Conservation (phyloP, 441 rosid species). For the Macaranga tanarius region DNA sequence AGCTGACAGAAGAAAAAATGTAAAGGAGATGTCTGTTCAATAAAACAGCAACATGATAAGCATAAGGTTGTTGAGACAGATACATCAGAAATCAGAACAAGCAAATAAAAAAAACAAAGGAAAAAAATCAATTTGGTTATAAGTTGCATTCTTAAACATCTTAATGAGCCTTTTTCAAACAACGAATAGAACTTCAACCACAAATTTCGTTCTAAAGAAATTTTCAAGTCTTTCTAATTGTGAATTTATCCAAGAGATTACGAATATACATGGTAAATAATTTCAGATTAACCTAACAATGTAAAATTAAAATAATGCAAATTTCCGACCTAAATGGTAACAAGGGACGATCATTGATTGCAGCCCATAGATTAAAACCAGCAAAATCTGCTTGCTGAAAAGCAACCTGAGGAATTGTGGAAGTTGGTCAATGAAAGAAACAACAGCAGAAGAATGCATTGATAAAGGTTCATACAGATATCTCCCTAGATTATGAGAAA, state of each 20-base stretch:
- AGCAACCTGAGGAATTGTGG: conserved; percentile 63
- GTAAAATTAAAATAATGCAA: neutral
- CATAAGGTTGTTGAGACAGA: neutral
- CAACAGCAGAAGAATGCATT: neutral
- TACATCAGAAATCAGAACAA: neutral
- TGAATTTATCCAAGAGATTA: neutral
- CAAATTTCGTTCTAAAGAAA: neutral
- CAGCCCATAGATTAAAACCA: conserved; percentile 98
- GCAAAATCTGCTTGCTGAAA: conserved; percentile 96
- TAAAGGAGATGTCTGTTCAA: neutral
- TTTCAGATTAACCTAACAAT: neutral
- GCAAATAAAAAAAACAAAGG: no score
- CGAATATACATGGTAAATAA: neutral
- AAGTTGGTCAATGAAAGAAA: conserved; percentile 10
- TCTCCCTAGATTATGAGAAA: neutral
- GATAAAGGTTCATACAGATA: neutral
- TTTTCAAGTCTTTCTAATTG: neutral
- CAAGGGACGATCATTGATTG: conserved; percentile 79
- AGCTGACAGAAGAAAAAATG: neutral
- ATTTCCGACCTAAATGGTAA: conserved; percentile 77
- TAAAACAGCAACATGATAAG: neutral
- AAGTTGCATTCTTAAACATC: neutral
- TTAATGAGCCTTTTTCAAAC: neutral
- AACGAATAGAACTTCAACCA: neutral
- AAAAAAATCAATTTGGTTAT: neutral